Evolutionary conservation across 306 rosid genomes (phyloP).

Genomic region (Medicago ruthenica): DNA sequence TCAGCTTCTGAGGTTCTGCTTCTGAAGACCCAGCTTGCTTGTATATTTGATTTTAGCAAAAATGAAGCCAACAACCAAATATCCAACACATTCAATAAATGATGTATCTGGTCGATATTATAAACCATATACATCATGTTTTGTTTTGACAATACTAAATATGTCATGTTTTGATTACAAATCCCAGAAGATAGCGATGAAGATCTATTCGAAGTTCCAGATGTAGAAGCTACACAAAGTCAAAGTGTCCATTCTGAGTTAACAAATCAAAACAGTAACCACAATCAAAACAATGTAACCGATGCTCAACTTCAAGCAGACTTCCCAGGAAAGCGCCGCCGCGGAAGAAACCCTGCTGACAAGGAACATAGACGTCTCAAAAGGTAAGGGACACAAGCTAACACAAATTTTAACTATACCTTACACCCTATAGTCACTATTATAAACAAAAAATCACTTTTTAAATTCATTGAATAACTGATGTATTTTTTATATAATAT

Average conservation of each 20-base stretch:
- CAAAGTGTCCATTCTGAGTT: slow-evolving; percentile 37
- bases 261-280: slow-evolving; percentile 21
- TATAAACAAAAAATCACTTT: too few relatives aligned
- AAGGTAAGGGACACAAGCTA: slow-evolving; percentile 46
- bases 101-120: too few relatives aligned
- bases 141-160: too few relatives aligned
- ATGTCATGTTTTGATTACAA: not conserved
- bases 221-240: not conserved
- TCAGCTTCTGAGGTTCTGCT: too few relatives aligned
- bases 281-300: slow-evolving; percentile 27
- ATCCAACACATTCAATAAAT: too few relatives aligned
- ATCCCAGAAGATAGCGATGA: slow-evolving; percentile 66
- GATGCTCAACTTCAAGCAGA: slow-evolving; percentile 40
- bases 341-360: slow-evolving; percentile 65
- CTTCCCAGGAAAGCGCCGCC: slow-evolving; percentile 49
- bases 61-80: too few relatives aligned
- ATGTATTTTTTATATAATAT: too few relatives aligned
- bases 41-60: too few relatives aligned
- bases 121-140: too few relatives aligned
- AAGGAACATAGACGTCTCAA: slow-evolving; percentile 69
- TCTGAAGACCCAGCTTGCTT: too few relatives aligned
- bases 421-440: too few relatives aligned
- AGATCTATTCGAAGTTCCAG: slow-evolving; percentile 54
- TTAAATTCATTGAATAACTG: too few relatives aligned
- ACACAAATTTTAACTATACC: not conserved